Evolutionary conservation across 345 rosid genomes (phyloP), one percentile per base, ranked within the genome.

Genomic region (Lenwebbia sp.): DNA sequence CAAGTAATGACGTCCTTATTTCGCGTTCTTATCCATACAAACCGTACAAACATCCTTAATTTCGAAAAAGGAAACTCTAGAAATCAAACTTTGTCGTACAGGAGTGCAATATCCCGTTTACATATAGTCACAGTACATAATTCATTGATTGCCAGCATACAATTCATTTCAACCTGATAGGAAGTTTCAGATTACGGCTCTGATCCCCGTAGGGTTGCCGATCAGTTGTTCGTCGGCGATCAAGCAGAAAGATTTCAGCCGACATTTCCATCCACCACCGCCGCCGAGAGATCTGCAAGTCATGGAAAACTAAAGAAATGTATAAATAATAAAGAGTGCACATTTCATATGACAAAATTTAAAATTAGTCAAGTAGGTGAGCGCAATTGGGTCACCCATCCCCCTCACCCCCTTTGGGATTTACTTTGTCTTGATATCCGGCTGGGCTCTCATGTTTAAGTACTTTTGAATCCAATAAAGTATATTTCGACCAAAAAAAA

Each of bases 201-300:
- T 2, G 1, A 62, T 62, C 1, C 0, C 23, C 22, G 10, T 30
- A 62, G 12, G 41, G 75, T 15, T 30, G 12, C 75, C 22, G 2
- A 30, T 30, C 23, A 2, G 4, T 0, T 1, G 0, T 14, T 7
- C 2, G 22, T 30, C 5, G 3, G 2, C 0, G 40, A 30, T 62
- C 22, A 4, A 62, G 8, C 3, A 7, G 23, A 30, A 21, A 0
- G 75, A 62, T 7, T 17, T 30, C 41, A 62, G 23, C 6, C 6
- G 11, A 30, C 41, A 62, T 62, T 62, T 62, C 75, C 23, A 11
- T 15, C 21, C 23, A 10, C 21, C 23, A 10, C 41, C 23, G 11
- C 23, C 5, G 0, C 10, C 22, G 9, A 3, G 22, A 62, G 40
- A 10, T 15, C 41, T 62, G 23, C 41, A 30, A 0, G 12, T 62